Conservation (phyloP, 306 rosid species). For the Acacia melanoxylon region DNA sequence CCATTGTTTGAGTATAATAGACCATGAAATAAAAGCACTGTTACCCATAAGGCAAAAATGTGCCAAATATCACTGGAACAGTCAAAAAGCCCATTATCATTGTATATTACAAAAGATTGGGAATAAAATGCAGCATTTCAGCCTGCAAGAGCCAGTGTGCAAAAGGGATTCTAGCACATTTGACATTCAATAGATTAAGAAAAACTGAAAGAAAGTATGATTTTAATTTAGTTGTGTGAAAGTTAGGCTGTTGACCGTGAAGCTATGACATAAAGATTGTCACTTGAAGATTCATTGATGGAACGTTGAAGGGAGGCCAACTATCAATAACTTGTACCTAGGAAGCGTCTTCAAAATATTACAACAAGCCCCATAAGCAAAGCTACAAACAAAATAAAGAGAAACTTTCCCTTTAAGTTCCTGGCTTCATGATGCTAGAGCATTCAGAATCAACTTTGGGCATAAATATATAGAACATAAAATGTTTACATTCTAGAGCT, state of each 20-base stretch:
- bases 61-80: neutral
- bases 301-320: neutral
- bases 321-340: neutral
- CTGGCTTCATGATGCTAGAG: slow-evolving; percentile 2
- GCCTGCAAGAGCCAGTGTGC: neutral
- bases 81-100: neutral
- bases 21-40: neutral
- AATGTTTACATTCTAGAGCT: slow-evolving; percentile 16
- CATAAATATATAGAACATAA: slow-evolving; percentile 2
- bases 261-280: neutral
- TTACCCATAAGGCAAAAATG: neutral
- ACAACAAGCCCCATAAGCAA: neutral
- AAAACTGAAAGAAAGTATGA: neutral
- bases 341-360: neutral
- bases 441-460: neutral
- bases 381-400: neutral
- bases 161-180: neutral
- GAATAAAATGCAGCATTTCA: neutral
- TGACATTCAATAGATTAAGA: neutral
- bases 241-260: neutral
- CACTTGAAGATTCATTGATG: neutral
- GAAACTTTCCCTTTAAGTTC: neutral
- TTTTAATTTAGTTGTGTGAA: neutral
- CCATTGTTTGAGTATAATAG: neutral
- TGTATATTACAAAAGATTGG: neutral